Conservation (phyloP, 1,284 basidiomycete species). For the Pholiota adiposa region DNA sequence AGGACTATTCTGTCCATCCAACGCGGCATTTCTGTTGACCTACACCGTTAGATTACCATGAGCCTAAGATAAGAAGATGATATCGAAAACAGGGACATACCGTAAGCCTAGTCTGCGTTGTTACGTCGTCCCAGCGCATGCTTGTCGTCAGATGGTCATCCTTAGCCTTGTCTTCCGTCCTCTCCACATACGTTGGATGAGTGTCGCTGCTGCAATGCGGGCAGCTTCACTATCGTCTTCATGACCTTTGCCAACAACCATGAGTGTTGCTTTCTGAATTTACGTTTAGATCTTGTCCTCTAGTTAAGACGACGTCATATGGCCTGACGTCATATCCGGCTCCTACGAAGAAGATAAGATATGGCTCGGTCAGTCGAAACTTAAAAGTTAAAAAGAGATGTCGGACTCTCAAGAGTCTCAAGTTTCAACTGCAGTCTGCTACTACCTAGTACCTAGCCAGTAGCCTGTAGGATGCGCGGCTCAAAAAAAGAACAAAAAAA, state of each 20-base stretch:
- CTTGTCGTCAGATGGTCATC: constrained; percentile 37
- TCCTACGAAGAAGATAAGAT: too few species aligned
- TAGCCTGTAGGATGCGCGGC: too few species aligned
- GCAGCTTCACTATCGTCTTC: constrained; percentile 22
- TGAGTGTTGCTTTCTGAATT: neutral
- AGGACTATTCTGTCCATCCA: constrained; percentile 47
- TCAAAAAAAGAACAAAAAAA: neutral
- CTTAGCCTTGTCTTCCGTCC: constrained; percentile 27
- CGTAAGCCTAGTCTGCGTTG: constrained; percentile 42
- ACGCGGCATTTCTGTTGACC: constrained; percentile 44
- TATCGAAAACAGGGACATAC: constrained; percentile 28
- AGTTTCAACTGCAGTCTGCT: too few species aligned
- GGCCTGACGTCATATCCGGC: too few species aligned
- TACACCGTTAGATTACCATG: constrained; percentile 21
- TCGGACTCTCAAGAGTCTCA: too few species aligned
- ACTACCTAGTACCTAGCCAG: too few species aligned
- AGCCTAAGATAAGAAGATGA: neutral
- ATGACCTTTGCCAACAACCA: neutral
- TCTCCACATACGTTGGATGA: constrained; percentile 38
- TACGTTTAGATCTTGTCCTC: neutral
- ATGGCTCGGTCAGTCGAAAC: too few species aligned
- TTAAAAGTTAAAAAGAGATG: too few species aligned
- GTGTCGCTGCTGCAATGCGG: constrained; percentile 30
- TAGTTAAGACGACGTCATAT: neutral
- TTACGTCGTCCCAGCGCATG: constrained; percentile 49